Percentiles rank a stretch among this genome's conserved stretches.
phyloP scores from a whole-genome alignment of 805 yeast species.

The Priceomyces castillae region DNA sequence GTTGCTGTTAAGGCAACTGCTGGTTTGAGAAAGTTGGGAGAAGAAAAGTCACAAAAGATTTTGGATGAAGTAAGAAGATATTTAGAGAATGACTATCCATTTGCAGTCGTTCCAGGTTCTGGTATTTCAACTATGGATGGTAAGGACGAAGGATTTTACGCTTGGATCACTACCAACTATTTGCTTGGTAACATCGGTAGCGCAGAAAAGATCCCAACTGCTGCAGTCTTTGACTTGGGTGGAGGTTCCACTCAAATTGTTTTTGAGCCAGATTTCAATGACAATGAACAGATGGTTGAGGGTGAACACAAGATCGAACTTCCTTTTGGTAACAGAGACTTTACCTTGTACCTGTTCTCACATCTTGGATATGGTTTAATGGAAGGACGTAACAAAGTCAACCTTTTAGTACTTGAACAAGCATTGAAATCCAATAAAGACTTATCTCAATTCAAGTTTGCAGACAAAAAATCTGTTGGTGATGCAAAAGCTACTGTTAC shows the following conservation, averaged over 20 bases:
- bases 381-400: conserved; percentile 87
- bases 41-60: conserved; percentile 66
- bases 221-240: conserved; percentile 96
- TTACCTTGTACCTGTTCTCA: conserved; percentile 85
- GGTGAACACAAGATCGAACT: conserved; percentile 88
- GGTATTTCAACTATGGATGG: conserved; percentile 96
- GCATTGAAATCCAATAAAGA: conserved; percentile 33
- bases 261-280: conserved; percentile 80
- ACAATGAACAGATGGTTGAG: conserved; percentile 66
- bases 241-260: conserved; percentile 99
- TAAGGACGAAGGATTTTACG: conserved; percentile 95
- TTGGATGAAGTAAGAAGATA: conserved; percentile 73
- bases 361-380: conserved; percentile 95
- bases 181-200: conserved; percentile 89
- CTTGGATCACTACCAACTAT: conserved; percentile 97
- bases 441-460: conserved; percentile 20
- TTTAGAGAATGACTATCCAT: conserved; percentile 79
- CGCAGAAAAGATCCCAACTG: conserved; percentile 75
- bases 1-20: conserved; percentile 98
- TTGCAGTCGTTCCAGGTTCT: conserved; percentile 82
- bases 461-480: conserved; percentile 30
- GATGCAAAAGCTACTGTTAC: conserved; percentile 43
- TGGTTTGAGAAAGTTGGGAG: conserved; percentile 85
- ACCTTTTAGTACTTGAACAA: conserved; percentile 57
- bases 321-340: conserved; percentile 77